These are phyloP conservation scores for Wallemia ichthyophaga DNA, from an alignment of 1,284 basidiomycete species.

Conservation along the genomic window DNA sequence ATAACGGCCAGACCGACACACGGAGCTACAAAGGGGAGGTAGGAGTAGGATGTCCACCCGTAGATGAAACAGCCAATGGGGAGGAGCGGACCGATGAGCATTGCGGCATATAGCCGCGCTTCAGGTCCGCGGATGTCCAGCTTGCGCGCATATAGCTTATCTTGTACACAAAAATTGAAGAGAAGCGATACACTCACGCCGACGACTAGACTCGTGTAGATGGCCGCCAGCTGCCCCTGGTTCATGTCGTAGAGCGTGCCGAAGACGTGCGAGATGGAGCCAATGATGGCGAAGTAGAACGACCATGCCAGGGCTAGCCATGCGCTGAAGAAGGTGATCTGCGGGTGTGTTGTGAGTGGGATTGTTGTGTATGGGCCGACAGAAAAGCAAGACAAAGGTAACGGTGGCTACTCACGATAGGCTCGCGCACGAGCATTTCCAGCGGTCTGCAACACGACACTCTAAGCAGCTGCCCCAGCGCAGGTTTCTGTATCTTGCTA, in stretches of 20 bases:
- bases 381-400: too few relatives aligned
- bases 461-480: background rate
- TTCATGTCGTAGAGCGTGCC: background rate
- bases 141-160: slow-evolving; percentile 6
- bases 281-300: background rate
- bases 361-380: too few relatives aligned
- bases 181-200: background rate
- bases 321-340: background rate
- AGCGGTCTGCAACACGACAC: background rate
- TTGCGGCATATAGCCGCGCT: slow-evolving; percentile 9
- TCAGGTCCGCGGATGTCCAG: slow-evolving; percentile 9
- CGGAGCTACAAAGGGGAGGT: slow-evolving; percentile 8
- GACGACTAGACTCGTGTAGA: background rate
- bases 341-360: too few relatives aligned
- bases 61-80: slow-evolving; percentile 9
- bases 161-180: slow-evolving; percentile 2
- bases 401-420: background rate
- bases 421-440: background rate
- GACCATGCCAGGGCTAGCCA: background rate
- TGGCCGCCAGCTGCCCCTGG: background rate
- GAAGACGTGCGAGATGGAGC: background rate
- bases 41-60: slow-evolving; percentile 5
- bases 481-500: background rate
- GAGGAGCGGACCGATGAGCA: slow-evolving; percentile 8
- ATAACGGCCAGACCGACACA: slow-evolving; percentile 11